Evolutionary conservation across 176 grass and related monocot species (phyloP).

Genomic region (Elymus sibiricus): DNA sequence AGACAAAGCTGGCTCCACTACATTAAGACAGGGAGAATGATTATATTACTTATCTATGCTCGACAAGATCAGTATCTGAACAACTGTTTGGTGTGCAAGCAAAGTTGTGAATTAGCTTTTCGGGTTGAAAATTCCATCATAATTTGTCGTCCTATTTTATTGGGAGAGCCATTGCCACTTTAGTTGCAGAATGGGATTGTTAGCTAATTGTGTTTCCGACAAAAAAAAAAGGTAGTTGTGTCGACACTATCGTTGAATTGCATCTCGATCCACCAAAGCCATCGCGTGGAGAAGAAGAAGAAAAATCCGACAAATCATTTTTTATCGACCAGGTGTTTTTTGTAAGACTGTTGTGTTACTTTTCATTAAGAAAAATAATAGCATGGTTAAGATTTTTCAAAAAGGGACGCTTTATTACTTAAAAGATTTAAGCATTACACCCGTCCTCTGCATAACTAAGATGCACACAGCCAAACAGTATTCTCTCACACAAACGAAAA

Average conservation of each 20-base stretch:
- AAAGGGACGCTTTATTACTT: no score
- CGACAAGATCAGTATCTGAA: slow-evolving; percentile 31
- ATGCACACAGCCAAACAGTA: no score
- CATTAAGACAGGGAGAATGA: neutral
- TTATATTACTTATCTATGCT: slow-evolving; percentile 8
- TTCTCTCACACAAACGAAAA: no score
- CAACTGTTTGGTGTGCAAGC: slow-evolving; percentile 39
- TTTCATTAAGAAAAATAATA: neutral
- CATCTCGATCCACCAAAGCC: neutral
- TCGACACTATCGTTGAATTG: neutral
- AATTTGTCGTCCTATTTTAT: slow-evolving; percentile 19
- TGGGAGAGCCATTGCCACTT: neutral
- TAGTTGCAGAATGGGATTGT: slow-evolving; percentile 2
- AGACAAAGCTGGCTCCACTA: neutral
- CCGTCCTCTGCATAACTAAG: no score
- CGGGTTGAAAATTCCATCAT: neutral
- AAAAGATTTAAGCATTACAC: no score
- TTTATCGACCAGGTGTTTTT: neutral
- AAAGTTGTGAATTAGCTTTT: slow-evolving; percentile 30
- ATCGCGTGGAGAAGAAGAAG: neutral
- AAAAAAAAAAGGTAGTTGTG: neutral
- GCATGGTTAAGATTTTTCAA: no score
- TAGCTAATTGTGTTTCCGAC: no score
- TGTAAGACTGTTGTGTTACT: neutral
- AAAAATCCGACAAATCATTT: neutral